Base-by-base conservation (phyloP, 192 early-diverging fungal species). In the Backusella psychrophila region DNA sequence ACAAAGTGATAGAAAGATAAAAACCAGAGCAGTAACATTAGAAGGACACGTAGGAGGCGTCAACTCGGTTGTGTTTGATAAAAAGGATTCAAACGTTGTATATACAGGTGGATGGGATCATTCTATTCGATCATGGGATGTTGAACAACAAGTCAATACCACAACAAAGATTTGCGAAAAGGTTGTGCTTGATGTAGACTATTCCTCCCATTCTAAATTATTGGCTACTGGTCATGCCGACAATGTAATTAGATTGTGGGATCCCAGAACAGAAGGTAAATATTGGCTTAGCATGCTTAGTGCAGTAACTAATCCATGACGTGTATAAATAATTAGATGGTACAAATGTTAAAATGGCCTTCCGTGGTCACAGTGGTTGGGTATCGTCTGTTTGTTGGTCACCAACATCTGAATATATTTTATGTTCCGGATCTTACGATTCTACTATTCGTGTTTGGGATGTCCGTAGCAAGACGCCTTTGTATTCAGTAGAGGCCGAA, bases 71-170 rank as follows among this genome's bases (percentile, higher is more conserved):
- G 82, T 80, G 67, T 98, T 94, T 81, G 89, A 93, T 82, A 78
- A 75, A n/a, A 77, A 80, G 15, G 84, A 89, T 38, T 81, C 85
- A 74, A 85, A 89, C 73, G 86, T 85, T 66, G 77, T 98, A 63
- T 98, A 92, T 82, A 91, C 91, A 71, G 96, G 93, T 78, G 94
- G 96, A 74, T 94, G 92, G 91, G 98, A 99, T 87, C 96, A 99
- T 82, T 92, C 95, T 46, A 87, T 98, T 59, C 87, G 96, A 72
- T 83, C 88, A 14, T 99, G 98, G 96, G 95, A 99, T 78, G 84
- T 97, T 49, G 92, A 93, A 44, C 82, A 87, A 35, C 88, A 90
- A 52, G 86, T 90, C 21, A 95, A 96, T 76, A 71, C 90, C 39
- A 76, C 86, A 9, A 94, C 96, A 21, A 95, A 92, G 95, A 90